Conservation (phyloP, 1,139 yeast species). For the Candida smagusa region DNA sequence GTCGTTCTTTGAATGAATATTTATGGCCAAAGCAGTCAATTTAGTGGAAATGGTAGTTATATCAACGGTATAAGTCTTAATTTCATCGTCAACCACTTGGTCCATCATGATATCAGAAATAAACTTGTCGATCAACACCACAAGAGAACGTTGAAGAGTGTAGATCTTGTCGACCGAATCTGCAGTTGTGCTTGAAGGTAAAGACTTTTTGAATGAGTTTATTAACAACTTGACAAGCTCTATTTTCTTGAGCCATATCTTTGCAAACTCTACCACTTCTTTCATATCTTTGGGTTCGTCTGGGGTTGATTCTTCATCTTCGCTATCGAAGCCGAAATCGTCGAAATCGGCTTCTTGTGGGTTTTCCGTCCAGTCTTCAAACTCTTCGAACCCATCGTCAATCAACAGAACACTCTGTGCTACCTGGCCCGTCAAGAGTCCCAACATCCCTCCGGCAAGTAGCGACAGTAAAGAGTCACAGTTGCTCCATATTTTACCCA, state of each 20-base stretch:
- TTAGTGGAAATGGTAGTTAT: constrained; percentile 28
- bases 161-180: constrained; percentile 34
- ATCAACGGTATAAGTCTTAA: constrained; percentile 19
- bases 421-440: constrained; percentile 45
- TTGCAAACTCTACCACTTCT: constrained; percentile 38
- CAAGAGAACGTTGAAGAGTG: constrained; percentile 28
- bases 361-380: constrained; percentile 62
- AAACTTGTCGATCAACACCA: constrained; percentile 40
- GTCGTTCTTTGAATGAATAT: constrained; percentile 36
- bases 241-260: constrained; percentile 50
- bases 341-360: constrained; percentile 46
- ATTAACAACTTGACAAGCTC: constrained; percentile 54
- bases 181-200: constrained; percentile 40
- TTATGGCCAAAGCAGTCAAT: constrained; percentile 33
- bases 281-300: constrained; percentile 14
- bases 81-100: constrained; percentile 30
- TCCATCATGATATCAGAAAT: constrained; percentile 50
- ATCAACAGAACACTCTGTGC: constrained; percentile 45
- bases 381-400: constrained; percentile 63
- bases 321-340: constrained; percentile 33
- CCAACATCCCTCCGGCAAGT: constrained; percentile 48
- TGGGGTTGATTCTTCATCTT: constrained; percentile 18
- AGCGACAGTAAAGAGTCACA: constrained; percentile 47
- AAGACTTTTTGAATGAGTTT: constrained; percentile 53
- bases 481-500: constrained; percentile 64